Conservation (phyloP, 306 rosid genomes). For the Prunus fruticosa region DNA sequence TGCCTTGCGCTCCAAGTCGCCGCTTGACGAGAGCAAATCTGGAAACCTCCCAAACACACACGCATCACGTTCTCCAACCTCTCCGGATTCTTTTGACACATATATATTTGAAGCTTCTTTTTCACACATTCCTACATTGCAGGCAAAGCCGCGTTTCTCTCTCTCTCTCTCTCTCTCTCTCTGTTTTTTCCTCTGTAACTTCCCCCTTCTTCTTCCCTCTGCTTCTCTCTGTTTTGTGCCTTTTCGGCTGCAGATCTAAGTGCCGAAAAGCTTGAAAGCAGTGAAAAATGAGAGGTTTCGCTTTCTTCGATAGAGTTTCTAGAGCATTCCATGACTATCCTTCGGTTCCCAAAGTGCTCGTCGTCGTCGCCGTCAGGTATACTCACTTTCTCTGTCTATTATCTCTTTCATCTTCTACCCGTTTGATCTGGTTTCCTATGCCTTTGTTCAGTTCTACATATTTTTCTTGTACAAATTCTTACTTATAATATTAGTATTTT, state of each 20-base stretch:
- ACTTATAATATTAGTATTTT: not conserved
- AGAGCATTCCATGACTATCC: constrained; percentile 45
- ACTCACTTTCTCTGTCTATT: not conserved
- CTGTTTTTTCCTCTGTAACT: not conserved
- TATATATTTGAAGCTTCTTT: not conserved
- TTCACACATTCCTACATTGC: not conserved
- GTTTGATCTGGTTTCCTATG: not conserved
- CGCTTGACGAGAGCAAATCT: not conserved
- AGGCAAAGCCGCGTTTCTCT: not conserved
- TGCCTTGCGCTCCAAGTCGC: constrained; percentile 46
- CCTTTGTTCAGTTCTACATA: too few relatives aligned
- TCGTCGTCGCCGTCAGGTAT: constrained; percentile 74
- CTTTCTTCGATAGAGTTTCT: constrained; percentile 45
- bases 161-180: not conserved
- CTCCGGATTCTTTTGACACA: constrained; percentile 19
- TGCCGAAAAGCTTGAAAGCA: not conserved
- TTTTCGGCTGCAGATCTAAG: constrained; percentile 26
- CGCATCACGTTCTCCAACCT: constrained; percentile 25
- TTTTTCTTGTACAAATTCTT: too few relatives aligned
- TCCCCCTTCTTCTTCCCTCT: constrained; percentile 4
- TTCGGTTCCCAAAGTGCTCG: constrained; percentile 49
- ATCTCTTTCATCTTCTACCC: not conserved
- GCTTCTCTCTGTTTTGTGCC: not conserved
- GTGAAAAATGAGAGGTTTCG: constrained; percentile 39
- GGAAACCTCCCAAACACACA: constrained; percentile 12